Conservation (phyloP, 176 grass and related monocot species). For the Poa annua region DNA sequence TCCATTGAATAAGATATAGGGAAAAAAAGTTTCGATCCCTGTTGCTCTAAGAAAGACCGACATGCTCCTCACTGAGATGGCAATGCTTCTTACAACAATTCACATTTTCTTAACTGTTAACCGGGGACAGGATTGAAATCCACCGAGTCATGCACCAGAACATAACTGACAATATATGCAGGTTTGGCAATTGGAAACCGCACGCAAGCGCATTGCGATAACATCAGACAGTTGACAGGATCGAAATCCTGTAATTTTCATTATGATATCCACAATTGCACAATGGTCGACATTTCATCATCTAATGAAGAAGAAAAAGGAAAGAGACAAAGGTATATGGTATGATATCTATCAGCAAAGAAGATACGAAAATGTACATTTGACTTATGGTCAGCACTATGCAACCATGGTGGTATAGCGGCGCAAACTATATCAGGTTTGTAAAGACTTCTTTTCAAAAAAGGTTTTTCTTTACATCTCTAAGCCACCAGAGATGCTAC, state of each 20-base stretch:
- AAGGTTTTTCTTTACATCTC: slow-evolving; percentile 38
- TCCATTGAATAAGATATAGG: too few species aligned
- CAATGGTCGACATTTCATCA: slow-evolving; percentile 34
- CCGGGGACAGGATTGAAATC: too few species aligned
- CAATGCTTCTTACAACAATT: slow-evolving; percentile 26
- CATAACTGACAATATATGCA: not conserved
- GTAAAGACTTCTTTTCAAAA: slow-evolving; percentile 26
- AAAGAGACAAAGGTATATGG: slow-evolving; percentile 40
- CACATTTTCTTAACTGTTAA: not conserved
- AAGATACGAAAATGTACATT: slow-evolving; percentile 75
- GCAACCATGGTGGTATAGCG: slow-evolving; percentile 45
- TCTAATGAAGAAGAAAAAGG: slow-evolving; percentile 31
- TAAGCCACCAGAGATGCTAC: slow-evolving; percentile 49
- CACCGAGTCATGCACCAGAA: not conserved
- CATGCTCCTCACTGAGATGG: not conserved
- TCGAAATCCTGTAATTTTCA: slow-evolving; percentile 37
- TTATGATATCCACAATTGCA: slow-evolving; percentile 47
- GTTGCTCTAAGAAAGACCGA: not conserved
- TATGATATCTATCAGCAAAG: slow-evolving; percentile 49
- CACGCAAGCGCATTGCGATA: not conserved
- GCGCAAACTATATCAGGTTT: slow-evolving; percentile 42
- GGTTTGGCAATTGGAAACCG: not conserved
- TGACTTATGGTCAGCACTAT: slow-evolving; percentile 62
- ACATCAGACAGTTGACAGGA: not conserved
- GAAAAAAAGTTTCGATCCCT: too few species aligned